Percentiles rank a stretch among this genome's conserved stretches.
Conservation (phyloP, 163 green algal species). For the Dunaliella salina region DNA sequence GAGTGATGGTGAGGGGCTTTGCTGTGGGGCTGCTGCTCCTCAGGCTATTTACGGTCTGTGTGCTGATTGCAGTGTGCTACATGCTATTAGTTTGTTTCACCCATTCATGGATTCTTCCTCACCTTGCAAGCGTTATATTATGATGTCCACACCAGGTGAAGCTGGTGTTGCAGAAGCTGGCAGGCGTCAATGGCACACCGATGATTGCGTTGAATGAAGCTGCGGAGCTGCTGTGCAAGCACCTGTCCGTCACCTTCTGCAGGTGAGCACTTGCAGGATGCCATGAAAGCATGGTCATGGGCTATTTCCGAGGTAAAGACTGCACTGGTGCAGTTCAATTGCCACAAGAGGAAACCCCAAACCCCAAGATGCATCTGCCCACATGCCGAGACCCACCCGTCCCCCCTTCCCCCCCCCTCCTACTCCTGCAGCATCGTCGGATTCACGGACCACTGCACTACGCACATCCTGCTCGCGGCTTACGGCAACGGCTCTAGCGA, state of each 20-base stretch:
- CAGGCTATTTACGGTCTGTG: too few species aligned
- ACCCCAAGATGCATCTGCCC: too few species aligned
- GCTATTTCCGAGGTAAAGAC: too few species aligned
- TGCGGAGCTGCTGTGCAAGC: conserved; percentile 53
- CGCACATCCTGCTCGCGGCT: conserved; percentile 49
- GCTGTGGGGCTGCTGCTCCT: too few species aligned
- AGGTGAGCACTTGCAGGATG: conserved; percentile 43
- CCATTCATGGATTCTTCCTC: too few species aligned
- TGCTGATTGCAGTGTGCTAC: too few species aligned
- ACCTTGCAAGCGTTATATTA: not conserved
- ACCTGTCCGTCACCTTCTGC: conserved; percentile 47
- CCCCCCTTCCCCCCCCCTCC: not conserved
- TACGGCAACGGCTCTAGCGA: conserved; percentile 45
- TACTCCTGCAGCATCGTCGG: conserved; percentile 46
- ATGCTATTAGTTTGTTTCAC: not conserved
- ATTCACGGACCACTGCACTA: conserved; percentile 50
- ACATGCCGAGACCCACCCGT: not conserved
- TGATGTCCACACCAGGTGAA: conserved; percentile 40
- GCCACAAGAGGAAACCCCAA: too few species aligned
- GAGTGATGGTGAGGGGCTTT: too few species aligned
- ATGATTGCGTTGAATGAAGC: conserved; percentile 55
- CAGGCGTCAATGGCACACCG: conserved; percentile 45
- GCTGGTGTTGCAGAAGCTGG: conserved; percentile 55
- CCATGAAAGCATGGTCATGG: too few species aligned
- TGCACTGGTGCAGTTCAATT: too few species aligned